phyloP scores from a whole-genome alignment of 768 basidiomycete species.

The Boletus rufocinnamomeus region DNA sequence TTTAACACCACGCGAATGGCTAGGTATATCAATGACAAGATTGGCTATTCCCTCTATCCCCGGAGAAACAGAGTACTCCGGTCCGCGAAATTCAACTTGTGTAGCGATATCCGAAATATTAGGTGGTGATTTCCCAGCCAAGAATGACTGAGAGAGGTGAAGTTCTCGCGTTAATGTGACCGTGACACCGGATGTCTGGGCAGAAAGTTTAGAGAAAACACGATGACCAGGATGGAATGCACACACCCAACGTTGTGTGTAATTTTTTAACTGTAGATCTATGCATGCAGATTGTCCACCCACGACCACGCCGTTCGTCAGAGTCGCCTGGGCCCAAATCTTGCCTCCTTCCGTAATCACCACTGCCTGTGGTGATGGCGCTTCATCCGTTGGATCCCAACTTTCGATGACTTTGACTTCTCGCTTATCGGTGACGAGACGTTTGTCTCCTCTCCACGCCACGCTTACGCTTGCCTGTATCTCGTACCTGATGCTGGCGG shows the following conservation, averaged over 20 bases:
- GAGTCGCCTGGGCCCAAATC: slow-evolving; percentile 70
- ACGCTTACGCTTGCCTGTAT: slow-evolving; percentile 72
- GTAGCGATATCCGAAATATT: slow-evolving; percentile 67
- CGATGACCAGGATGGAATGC: background rate
- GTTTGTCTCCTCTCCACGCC: slow-evolving; percentile 71
- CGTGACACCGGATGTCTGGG: slow-evolving; percentile 67
- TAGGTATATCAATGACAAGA: slow-evolving; percentile 80
- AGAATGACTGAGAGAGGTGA: slow-evolving; percentile 46
- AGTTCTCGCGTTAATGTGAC: slow-evolving; percentile 63
- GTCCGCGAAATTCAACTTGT: slow-evolving; percentile 69
- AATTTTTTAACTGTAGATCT: slow-evolving; percentile 80
- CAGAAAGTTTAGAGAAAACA: slow-evolving; percentile 4
- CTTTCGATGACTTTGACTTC: slow-evolving; percentile 66
- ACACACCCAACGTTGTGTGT: slow-evolving; percentile 74
- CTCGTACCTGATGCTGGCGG: slow-evolving; percentile 71
- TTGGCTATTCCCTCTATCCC: slow-evolving; percentile 78
- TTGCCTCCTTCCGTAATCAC: slow-evolving; percentile 78
- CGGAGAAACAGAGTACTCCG: slow-evolving; percentile 73
- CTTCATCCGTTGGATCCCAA: slow-evolving; percentile 39
- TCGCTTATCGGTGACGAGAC: slow-evolving; percentile 63
- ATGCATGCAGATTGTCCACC: slow-evolving; percentile 72
- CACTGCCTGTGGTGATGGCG: slow-evolving; percentile 53
- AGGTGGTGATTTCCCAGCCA: slow-evolving; percentile 29
- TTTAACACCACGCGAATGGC: slow-evolving; percentile 59
- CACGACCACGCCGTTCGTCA: slow-evolving; percentile 63